Conservation (phyloP, 164 flowering plant species). For the Umbilicus rupestris region DNA sequence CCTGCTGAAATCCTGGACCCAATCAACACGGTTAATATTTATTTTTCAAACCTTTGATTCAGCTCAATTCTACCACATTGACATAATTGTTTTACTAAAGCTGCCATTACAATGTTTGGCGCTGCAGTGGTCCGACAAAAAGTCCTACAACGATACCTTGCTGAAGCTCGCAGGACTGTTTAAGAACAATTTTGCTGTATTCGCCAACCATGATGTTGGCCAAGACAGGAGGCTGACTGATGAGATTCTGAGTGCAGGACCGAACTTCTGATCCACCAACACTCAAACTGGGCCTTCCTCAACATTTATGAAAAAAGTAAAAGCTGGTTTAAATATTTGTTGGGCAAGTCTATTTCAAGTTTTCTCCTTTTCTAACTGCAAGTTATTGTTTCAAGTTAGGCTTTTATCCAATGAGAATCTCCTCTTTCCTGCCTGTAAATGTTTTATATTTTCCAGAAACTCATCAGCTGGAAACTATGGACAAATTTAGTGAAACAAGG, state of each 20-base stretch:
- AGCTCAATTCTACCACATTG: not conserved
- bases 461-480: too few species aligned
- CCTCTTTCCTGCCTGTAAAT: too few species aligned
- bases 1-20: slow-evolving; percentile 89
- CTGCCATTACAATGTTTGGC: slow-evolving; percentile 6
- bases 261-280: slow-evolving; percentile 33
- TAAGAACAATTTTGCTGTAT: slow-evolving; percentile 77
- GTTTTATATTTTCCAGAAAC: too few species aligned
- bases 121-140: slow-evolving; percentile 77
- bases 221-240: slow-evolving; percentile 59
- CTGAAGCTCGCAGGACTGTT: slow-evolving; percentile 82
- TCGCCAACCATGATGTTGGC: slow-evolving; percentile 75
- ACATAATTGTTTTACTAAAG: not conserved
- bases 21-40: slow-evolving; percentile 58
- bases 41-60: not conserved
- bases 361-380: not conserved
- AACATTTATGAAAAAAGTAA: not conserved
- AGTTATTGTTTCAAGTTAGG: not conserved
- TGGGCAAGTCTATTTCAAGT: not conserved
- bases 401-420: not conserved
- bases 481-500: too few species aligned
- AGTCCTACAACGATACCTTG: slow-evolving; percentile 57
- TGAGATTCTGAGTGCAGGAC: slow-evolving; percentile 93
- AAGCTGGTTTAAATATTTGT: not conserved
- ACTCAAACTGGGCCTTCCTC: not conserved